Evolutionary conservation across 2,329 filamentous ascomycete genomes (phyloP).

Genomic region (Gnomoniopsis sp.): DNA sequence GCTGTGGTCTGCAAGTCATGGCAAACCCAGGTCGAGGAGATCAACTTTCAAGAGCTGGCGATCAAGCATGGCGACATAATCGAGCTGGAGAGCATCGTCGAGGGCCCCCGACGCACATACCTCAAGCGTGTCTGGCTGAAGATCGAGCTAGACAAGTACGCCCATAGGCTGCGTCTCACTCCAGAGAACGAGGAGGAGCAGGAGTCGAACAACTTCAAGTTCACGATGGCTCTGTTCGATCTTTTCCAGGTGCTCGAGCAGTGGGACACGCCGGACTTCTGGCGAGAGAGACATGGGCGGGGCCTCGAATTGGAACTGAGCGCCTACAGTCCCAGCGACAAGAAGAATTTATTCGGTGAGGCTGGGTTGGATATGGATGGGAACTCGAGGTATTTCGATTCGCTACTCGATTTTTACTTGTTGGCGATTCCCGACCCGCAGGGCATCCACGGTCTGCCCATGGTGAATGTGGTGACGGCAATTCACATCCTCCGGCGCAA

Average conservation of each 20-base stretch:
- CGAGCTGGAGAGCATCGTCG: slow-evolving; percentile 22
- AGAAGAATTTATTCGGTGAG: slow-evolving; percentile 20
- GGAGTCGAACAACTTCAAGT: slow-evolving; percentile 24
- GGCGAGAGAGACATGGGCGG: slow-evolving; percentile 1
- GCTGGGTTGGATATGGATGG: slow-evolving; percentile 22
- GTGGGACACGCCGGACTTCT: slow-evolving; percentile 20
- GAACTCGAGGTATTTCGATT: slow-evolving; percentile 24
- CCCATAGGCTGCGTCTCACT: slow-evolving; percentile 15
- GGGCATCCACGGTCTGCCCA: slow-evolving; percentile 15
- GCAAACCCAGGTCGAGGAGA: slow-evolving; percentile 24
- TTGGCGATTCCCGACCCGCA: slow-evolving; percentile 9
- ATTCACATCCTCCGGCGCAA: slow-evolving; percentile 16
- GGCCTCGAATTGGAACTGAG: slow-evolving; percentile 25
- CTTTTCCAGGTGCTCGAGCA: slow-evolving; percentile 23
- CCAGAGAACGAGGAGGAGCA: slow-evolving; percentile 24
- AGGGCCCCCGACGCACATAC: slow-evolving; percentile 20
- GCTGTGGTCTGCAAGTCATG: slow-evolving; percentile 26
- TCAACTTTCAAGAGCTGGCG: slow-evolving; percentile 23
- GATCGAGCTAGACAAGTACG: slow-evolving; percentile 23
- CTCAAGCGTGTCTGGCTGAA: slow-evolving; percentile 22
- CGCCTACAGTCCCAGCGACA: slow-evolving; percentile 23
- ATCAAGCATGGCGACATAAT: slow-evolving; percentile 20
- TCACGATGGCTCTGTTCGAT: slow-evolving; percentile 23
- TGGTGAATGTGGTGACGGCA: slow-evolving; percentile 13
- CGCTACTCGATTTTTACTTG: slow-evolving; percentile 21